Evolutionary conservation across 1,139 yeast species (phyloP).

Genomic region (Maudiozyma humilis): DNA sequence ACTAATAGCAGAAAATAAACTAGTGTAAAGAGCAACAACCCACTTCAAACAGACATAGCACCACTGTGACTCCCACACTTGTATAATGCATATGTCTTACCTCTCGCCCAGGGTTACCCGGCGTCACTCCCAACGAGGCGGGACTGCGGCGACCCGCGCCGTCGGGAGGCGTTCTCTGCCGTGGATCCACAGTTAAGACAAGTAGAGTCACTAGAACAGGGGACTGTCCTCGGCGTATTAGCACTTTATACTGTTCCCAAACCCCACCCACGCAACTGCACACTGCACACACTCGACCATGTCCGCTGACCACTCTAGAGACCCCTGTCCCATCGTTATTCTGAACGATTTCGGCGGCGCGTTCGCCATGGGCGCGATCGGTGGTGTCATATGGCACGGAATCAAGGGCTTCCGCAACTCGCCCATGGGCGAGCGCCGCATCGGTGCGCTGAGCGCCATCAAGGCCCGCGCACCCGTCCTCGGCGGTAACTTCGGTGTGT

Average conservation of each 20-base stretch:
- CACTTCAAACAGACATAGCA: too few species aligned
- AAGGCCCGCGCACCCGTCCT: constrained; percentile 97
- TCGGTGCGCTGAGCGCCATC: constrained; percentile 83
- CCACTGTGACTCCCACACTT: too few species aligned
- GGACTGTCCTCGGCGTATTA: too few species aligned
- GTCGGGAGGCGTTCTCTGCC: too few species aligned
- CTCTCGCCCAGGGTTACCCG: background rate
- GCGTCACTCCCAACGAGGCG: background rate
- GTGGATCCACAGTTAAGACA: too few species aligned
- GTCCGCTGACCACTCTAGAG: constrained; percentile 98
- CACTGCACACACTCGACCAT: constrained; percentile 18
- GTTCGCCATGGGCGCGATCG: constrained; percentile 95
- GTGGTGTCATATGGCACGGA: constrained; percentile 99
- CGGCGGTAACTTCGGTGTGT: constrained; percentile 97
- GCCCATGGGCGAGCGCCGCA: constrained; percentile 89
- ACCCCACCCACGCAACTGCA: background rate
- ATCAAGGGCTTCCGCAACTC: constrained; percentile 97
- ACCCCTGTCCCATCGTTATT: constrained; percentile 96
- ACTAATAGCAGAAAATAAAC: too few species aligned
- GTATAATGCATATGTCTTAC: background rate
- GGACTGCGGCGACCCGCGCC: background rate
- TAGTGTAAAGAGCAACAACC: too few species aligned
- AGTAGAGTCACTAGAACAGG: background rate
- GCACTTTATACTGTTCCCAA: too few species aligned
- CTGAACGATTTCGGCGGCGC: constrained; percentile 98